A percentile compares a stretch with the other conserved stretches of the same genome.
Conservation (phyloP, 148 eudicot genomes). For the Amaranthus cruentus region DNA sequence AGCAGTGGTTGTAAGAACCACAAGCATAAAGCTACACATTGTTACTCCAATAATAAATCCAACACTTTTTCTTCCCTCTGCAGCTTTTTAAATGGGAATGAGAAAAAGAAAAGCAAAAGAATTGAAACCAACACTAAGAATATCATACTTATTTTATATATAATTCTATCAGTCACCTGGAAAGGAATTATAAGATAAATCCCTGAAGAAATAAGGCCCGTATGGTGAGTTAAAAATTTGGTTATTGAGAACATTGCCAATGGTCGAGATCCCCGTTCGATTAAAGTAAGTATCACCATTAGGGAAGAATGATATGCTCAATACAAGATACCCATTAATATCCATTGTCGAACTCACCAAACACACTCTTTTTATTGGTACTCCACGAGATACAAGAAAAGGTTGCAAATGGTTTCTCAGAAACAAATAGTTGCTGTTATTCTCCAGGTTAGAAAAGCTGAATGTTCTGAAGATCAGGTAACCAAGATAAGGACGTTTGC, state of each 20-base stretch:
- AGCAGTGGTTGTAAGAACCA: constrained; percentile 37
- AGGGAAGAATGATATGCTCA: constrained; percentile 50
- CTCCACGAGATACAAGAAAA: constrained; percentile 27
- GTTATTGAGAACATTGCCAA: constrained; percentile 49
- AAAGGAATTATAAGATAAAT: constrained; percentile 43
- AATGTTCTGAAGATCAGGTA: constrained; percentile 45
- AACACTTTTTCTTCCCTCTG: constrained; percentile 29
- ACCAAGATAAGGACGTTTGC: constrained; percentile 60
- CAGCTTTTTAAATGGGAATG: constrained; percentile 14
- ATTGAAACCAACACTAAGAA: not conserved
- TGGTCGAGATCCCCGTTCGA: constrained; percentile 43
- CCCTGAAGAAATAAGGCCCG: constrained; percentile 57
- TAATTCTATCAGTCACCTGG: constrained; percentile 35
- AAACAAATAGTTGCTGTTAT: constrained; percentile 32
- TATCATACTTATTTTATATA: not conserved
- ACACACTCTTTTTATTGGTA: constrained; percentile 51
- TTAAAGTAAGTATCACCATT: constrained; percentile 41
- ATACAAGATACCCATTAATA: constrained; percentile 32
- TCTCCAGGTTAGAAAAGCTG: constrained; percentile 53
- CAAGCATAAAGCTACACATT: constrained; percentile 40
- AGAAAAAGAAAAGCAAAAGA: not conserved
- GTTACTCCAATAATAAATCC: constrained; percentile 44
- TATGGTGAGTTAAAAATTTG: constrained; percentile 38
- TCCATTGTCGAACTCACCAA: constrained; percentile 38
- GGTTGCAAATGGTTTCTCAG: constrained; percentile 38